A percentile compares a stretch with the other conserved stretches of the same genome.
Conservation (phyloP, 768 basidiomycete genomes). For the Termitomyces sp. region DNA sequence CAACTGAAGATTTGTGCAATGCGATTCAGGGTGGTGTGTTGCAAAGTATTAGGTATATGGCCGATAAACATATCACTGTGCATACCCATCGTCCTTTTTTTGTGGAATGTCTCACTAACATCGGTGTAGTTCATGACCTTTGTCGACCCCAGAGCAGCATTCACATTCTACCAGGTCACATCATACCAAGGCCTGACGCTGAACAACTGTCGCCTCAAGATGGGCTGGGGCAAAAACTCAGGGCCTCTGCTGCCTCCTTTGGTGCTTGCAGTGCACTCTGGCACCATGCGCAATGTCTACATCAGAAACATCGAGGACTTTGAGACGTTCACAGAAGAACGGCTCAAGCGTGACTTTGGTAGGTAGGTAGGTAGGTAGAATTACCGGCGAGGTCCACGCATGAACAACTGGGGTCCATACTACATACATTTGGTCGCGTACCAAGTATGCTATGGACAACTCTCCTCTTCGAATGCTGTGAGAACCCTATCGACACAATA, state of each 20-base stretch:
- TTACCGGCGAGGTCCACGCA: too few relatives aligned
- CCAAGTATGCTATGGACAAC: too few relatives aligned
- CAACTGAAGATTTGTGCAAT: slow-evolving; percentile 93
- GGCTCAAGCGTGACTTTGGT: slow-evolving; percentile 89
- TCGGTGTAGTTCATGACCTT: slow-evolving; percentile 84
- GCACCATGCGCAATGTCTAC: slow-evolving; percentile 96
- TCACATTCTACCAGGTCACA: slow-evolving; percentile 92
- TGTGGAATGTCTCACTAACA: too few relatives aligned
- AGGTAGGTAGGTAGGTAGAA: too few relatives aligned
- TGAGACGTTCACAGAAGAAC: slow-evolving; percentile 86
- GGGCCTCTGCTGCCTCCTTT: slow-evolving; percentile 82
- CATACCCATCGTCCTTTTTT: slow-evolving; percentile 23
- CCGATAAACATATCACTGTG: slow-evolving; percentile 96
- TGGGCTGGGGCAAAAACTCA: slow-evolving; percentile 97
- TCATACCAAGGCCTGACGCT: slow-evolving; percentile 86
- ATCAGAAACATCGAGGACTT: slow-evolving; percentile 96
- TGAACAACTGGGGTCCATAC: too few relatives aligned
- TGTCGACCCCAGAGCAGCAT: slow-evolving; percentile 88
- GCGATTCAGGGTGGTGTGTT: slow-evolving; percentile 95
- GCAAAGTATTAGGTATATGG: slow-evolving; percentile 93
- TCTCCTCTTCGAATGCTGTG: too few relatives aligned
- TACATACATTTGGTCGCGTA: too few relatives aligned
- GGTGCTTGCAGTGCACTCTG: slow-evolving; percentile 85
- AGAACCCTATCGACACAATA: too few relatives aligned
- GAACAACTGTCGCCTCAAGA: slow-evolving; percentile 91